Conservation (phyloP, 2,329 filamentous ascomycete genomes). For the Beauveria pseudobassiana region DNA sequence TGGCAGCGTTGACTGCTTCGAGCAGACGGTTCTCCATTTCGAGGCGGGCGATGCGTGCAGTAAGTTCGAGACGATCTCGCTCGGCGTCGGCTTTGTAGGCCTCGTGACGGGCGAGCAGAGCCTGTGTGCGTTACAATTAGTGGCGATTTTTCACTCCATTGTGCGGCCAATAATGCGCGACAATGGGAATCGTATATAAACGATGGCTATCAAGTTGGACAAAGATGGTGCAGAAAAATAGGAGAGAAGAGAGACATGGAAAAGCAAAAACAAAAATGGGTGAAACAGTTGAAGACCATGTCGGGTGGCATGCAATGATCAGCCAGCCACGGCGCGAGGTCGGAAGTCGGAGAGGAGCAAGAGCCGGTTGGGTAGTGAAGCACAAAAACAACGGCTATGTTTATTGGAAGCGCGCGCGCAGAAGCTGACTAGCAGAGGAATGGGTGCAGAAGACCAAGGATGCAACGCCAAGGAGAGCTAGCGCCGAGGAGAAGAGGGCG, state of each 20-base stretch:
- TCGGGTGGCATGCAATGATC: not conserved
- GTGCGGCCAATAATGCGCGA: not conserved
- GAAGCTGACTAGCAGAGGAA: not conserved
- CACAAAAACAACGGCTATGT: not conserved
- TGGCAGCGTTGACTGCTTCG: conserved; percentile 68
- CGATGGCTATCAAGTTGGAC: not conserved
- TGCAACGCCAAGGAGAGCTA: not conserved
- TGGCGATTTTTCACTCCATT: not conserved
- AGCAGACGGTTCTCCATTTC: conserved; percentile 67
- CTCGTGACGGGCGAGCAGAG: conserved; percentile 85
- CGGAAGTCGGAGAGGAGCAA: not conserved
- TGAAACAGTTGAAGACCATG: not conserved
- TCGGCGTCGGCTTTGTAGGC: conserved; percentile 90
- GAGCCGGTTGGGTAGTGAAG: not conserved
- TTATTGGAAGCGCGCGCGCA: not conserved
- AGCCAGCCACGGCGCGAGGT: not conserved
- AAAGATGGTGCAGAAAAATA: not conserved
- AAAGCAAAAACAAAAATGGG: conserved; percentile 7
- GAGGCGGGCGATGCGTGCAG: conserved; percentile 64
- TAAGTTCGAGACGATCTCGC: conserved; percentile 69
- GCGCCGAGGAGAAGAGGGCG: not conserved
- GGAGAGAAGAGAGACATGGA: conserved; percentile 13
- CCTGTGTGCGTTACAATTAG: conserved; percentile 64
- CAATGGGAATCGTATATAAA: not conserved
- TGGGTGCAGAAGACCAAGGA: not conserved